phyloP scores from a whole-genome alignment of 306 rosid species.

The Medicago ruthenica region DNA sequence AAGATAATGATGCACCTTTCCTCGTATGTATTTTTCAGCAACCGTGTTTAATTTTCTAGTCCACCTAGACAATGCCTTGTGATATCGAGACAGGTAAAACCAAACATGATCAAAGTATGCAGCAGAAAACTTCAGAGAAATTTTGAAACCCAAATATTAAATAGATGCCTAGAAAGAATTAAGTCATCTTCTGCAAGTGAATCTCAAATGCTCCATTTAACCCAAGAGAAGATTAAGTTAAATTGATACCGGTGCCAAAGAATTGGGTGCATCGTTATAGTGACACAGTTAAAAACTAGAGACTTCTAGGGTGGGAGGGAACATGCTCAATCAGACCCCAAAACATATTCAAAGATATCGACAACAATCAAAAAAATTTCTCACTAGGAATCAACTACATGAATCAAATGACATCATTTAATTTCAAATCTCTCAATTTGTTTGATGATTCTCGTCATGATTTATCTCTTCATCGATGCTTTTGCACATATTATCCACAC shows the following conservation, averaged over 20 bases:
- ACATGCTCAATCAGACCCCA: neutral
- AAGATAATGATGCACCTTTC: too few species aligned
- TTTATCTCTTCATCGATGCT: neutral
- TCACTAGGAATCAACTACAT: neutral
- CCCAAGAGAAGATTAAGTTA: neutral
- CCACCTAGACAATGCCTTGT: neutral
- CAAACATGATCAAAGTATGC: conserved; percentile 2
- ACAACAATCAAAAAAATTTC: neutral
- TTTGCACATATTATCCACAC: neutral
- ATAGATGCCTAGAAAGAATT: neutral
- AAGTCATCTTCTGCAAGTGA: neutral
- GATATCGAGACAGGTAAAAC: conserved; percentile 3
- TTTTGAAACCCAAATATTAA: neutral
- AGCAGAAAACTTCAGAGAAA: neutral
- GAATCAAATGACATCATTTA: neutral
- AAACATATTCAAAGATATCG: neutral
- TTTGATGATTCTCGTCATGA: neutral
- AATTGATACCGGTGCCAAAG: neutral
- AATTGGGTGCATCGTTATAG: neutral
- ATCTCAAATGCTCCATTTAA: neutral
- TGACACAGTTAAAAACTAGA: neutral
- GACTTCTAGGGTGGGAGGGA: neutral
- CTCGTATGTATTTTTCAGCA: neutral
- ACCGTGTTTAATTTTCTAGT: neutral
- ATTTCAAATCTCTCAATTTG: neutral